Base-by-base conservation (phyloP, 2,329 filamentous ascomycete genomes). In the Rhynchosporium agropyri region DNA sequence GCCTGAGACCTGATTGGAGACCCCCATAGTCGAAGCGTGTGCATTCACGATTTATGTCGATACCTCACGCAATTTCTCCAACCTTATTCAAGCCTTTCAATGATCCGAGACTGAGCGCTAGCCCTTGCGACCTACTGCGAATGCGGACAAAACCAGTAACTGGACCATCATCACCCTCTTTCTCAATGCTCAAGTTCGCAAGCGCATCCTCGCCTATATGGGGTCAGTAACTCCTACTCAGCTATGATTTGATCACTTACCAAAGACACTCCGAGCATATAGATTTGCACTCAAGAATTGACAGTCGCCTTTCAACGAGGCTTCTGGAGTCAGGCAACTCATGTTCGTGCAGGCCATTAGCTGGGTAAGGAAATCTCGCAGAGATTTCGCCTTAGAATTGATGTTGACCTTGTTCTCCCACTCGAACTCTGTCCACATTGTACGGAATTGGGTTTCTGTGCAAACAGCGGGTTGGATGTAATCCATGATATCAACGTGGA, bases 351-450 rank as follows among this genome's bases (percentile, higher is more conserved):
- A 94, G 65, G 92, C 92, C 95, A 98, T 98, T 65, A 99, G 81
- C 76, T 96, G 89, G 70, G 91, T 89, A 68, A 99, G 80, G 85
- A 99, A 99, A 26, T 96, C 92, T 56, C 94, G 87, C 65, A 99
- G 82, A 33, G 86, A 89, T 81, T 94, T 96, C 69, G 91, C 92
- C 83, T 97, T 98, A 68, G 91, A 96, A 79, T 97, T 97, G 80
- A 99, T 98, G 80, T 99, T 99, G 77, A 99, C 94, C 85, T 99
- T 99, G 81, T 99, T 99, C 83, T 99, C 95, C 95, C 95, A 99
- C 76, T 99, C 95, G 70, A 99, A 99, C 76, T 99, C 95, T 43
- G 95, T 99, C 95, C 95, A 99, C 95, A 99, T 99, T n/a, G 92
- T 96, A 64, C 95, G 87, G 88, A 99, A 99, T 74, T 98, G 92